Base-by-base conservation (phyloP, 2,329 filamentous ascomycete species). In the Epichloe brachyelytri region DNA sequence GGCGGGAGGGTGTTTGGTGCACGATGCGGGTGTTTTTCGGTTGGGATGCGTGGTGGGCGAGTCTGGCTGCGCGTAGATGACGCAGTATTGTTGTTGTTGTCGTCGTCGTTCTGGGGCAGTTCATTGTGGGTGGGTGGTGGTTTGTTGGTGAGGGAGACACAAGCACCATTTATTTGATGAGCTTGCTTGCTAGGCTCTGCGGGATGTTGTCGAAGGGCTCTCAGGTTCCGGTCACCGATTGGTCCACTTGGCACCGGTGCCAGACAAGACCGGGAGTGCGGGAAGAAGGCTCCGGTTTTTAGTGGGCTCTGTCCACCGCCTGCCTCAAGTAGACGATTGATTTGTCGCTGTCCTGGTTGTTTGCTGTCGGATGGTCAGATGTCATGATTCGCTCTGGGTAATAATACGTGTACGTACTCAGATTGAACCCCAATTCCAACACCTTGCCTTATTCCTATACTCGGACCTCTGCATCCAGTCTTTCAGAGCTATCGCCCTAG, bases 31-130 rank as follows among this genome's bases (percentile, higher is more conserved):
- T 20, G 17, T 14, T 33, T 20, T 30, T 30, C 15, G 47, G 14
- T 41, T 20, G 50, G 39, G 46, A 10, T 15, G 50, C 22, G 10
- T 7, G 19, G 15, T 19, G n/a, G 26, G 41, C 22, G 15, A 30
- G 30, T 8, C 20, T 14, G 37, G 30, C 39, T 37, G 43, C 51
- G 50, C 61, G 58, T 6, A 67, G 55, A 48, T 57, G 53, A 41
- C 62, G 60, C 44, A 63, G 15, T 15, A 44, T 7, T 14, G 7
- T 26, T n/a, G 8, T 22, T 20, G 44, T 15, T 2, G 22, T 26
- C 22, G 44, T 15, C 36, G 44, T 15, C 22, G 17, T 36, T 20
- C 36, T 17, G 22, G 48, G 39, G 3, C 19, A 36, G 11, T 43
- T 34, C 47, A 49, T 49, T 26, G 39, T 43, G 14, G 39, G 39